Base-by-base conservation (phyloP, 306 rosid genomes). In the Vigna trinervia region DNA sequence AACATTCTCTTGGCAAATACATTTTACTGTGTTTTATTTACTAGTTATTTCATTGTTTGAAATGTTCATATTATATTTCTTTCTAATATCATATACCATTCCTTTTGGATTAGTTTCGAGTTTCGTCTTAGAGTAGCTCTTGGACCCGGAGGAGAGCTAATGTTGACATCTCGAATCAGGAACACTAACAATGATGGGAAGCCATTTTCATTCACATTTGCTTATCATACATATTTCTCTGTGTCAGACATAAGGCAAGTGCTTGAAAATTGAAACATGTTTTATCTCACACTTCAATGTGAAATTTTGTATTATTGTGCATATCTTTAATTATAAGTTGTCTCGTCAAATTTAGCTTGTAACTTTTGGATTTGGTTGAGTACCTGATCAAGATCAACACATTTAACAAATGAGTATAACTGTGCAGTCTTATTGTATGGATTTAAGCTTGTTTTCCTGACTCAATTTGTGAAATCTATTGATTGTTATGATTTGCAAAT, bases 121-220 rank as follows among this genome's bases (percentile, higher is more conserved):
- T 94, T 74, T 75, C 98, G 97, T 41, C 85, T 92, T 47, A 91
- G 97, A 85, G 92, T 94, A 36, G 97, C 97, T 79, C 77, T 92
- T 83, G 95, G 95, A 73, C 95, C 97, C 13, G 91, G 92, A 71
- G 98, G 98, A 77, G 98, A 94, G 77, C 86, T 94, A 66, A 80
- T 83, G 83, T 81, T 94, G 87, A 94, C 96, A 77, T 94, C 97
- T 78, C 96, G 98, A 73, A 85, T 94, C 71, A 85, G 96, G 86
- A 92, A 94, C 83, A 92, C 97, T 59, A 90, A 86, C 84, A 51
- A 71, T 74, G 98, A 94, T 45, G 98, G 98, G 83, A 92, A 94
- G 92, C 93, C 96, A 50, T 92, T 94, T 84, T 58, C 91, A 12
- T 94, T 94, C 90, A 90, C 98, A 43, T 94, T 94, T 87, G 97